Conservation (phyloP, 2,329 filamentous ascomycete genomes). For the Lecanicillium sp. region DNA sequence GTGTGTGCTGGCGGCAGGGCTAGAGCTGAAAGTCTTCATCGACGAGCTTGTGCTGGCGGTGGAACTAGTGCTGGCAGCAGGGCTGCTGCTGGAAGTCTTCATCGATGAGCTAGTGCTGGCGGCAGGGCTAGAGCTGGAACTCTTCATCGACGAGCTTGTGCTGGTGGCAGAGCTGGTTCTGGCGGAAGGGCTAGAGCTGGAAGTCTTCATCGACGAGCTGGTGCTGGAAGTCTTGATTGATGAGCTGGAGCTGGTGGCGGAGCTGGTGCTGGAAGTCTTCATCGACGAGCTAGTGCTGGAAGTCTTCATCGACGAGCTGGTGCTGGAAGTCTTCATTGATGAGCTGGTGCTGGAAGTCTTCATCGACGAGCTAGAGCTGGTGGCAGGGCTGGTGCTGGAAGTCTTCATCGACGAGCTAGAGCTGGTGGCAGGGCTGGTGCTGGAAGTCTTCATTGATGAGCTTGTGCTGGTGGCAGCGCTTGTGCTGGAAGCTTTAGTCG, state of each 20-base stretch:
- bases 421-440: slow-evolving; percentile 6
- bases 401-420: slow-evolving; percentile 4
- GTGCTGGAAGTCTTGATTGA: slow-evolving; percentile 1
- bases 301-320: background rate
- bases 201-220: background rate
- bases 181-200: background rate
- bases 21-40: background rate
- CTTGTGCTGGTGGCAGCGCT: slow-evolving; percentile 7
- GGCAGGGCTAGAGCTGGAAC: slow-evolving; percentile 7
- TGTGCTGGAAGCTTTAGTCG: slow-evolving; percentile 14
- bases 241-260: background rate
- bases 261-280: background rate
- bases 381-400: slow-evolving; percentile 2
- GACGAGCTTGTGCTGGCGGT: background rate
- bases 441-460: slow-evolving; percentile 5
- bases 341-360: slow-evolving; percentile 1
- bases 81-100: slow-evolving; percentile 5
- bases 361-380: slow-evolving; percentile 1
- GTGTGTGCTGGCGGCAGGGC: background rate
- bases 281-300: background rate
- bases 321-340: background rate
- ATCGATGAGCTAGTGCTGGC: slow-evolving; percentile 3
- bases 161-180: background rate
- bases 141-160: background rate
- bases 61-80: slow-evolving; percentile 1